Percentiles rank a stretch among this genome's conserved stretches.
These are phyloP conservation scores for Camelina neglecta DNA, from an alignment of 345 rosid species.

Conservation along the genomic window DNA sequence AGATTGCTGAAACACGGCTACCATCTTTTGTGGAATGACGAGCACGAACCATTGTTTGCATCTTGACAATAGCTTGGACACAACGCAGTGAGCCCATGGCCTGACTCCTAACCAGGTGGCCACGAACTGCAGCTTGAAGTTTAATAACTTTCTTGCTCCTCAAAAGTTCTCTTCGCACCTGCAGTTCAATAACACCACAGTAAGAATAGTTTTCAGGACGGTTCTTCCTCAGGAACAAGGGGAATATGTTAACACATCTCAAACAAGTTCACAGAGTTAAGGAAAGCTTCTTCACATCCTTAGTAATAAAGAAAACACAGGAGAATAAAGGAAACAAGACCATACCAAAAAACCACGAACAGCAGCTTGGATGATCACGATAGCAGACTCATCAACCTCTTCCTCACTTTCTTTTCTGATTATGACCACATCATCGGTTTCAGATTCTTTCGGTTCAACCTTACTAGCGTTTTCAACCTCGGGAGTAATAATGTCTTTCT, in stretches of 20 bases:
- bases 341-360: slow-evolving; percentile 65
- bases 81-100: slow-evolving; percentile 90
- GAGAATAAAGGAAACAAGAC: background rate
- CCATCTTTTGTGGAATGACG: slow-evolving; percentile 54
- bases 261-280: background rate
- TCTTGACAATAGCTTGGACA: slow-evolving; percentile 85
- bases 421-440: slow-evolving; percentile 44
- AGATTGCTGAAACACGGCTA: slow-evolving; percentile 36
- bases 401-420: slow-evolving; percentile 41
- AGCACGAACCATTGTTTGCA: slow-evolving; percentile 88
- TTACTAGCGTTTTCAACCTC: slow-evolving; percentile 39
- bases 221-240: background rate
- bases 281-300: slow-evolving; percentile 16
- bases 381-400: slow-evolving; percentile 55
- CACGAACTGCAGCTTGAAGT: slow-evolving; percentile 94
- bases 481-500: slow-evolving; percentile 27
- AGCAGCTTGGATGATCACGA: slow-evolving; percentile 63
- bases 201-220: slow-evolving; percentile 15
- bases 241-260: background rate
- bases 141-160: slow-evolving; percentile 73
- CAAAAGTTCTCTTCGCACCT: slow-evolving; percentile 71
- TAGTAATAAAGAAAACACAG: background rate
- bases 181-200: slow-evolving; percentile 8
- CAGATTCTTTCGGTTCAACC: slow-evolving; percentile 41
- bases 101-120: slow-evolving; percentile 86